Evolutionary conservation across 208 protist genomes (phyloP).

Genomic region (Crithidia thermophila): DNA sequence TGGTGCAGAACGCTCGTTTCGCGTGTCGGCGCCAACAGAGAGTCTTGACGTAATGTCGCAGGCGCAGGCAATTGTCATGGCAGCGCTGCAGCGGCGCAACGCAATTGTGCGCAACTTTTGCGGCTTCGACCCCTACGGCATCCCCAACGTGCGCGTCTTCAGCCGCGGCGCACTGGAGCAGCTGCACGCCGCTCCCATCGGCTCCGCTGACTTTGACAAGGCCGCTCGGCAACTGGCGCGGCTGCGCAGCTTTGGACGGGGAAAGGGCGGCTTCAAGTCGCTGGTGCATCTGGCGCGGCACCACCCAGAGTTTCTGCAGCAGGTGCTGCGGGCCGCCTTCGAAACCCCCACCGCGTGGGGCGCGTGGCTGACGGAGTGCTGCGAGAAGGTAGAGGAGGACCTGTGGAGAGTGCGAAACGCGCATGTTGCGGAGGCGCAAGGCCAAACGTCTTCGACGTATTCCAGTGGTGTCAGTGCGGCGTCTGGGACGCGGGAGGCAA

Average conservation of each 20-base stretch:
- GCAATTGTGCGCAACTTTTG: slow-evolving; percentile 32
- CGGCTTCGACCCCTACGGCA: slow-evolving; percentile 53
- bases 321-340: slow-evolving; percentile 56
- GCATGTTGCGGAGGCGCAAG: slow-evolving; percentile 13
- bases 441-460: background rate
- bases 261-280: slow-evolving; percentile 48
- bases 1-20: too few relatives aligned
- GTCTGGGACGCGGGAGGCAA: too few relatives aligned
- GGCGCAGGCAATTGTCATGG: slow-evolving; percentile 20
- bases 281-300: slow-evolving; percentile 42
- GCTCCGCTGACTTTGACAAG: slow-evolving; percentile 38
- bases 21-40: background rate
- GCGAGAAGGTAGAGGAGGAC: slow-evolving; percentile 30
- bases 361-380: slow-evolving; percentile 50
- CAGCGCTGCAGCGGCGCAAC: slow-evolving; percentile 40
- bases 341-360: slow-evolving; percentile 35
- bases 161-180: slow-evolving; percentile 33
- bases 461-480: too few relatives aligned
- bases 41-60: background rate
- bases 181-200: slow-evolving; percentile 44
- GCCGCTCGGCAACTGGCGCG: slow-evolving; percentile 32
- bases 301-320: slow-evolving; percentile 53
- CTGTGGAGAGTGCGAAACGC: slow-evolving; percentile 31
- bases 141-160: slow-evolving; percentile 64
- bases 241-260: slow-evolving; percentile 53